Conservation (phyloP, 768 basidiomycete genomes). For the Dendrothele bispora region DNA sequence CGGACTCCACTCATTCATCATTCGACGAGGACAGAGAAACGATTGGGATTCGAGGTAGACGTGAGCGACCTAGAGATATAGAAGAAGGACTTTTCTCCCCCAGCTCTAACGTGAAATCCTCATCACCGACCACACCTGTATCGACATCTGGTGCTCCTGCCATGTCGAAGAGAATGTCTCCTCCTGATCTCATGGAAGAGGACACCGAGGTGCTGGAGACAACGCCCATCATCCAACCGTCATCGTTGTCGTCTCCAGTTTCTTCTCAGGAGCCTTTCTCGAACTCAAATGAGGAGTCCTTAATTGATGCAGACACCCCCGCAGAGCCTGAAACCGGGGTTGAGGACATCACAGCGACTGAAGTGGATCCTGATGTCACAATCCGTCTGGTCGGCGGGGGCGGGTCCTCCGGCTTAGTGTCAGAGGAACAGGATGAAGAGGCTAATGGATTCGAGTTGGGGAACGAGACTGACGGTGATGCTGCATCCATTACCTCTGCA, state of each 20-base stretch:
- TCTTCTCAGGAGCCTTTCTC: slow-evolving; percentile 2
- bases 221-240: slow-evolving; percentile 35
- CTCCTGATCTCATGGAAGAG: slow-evolving; percentile 48
- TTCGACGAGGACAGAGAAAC: slow-evolving; percentile 51
- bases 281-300: slow-evolving; percentile 4
- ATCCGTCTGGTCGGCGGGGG: slow-evolving; percentile 62
- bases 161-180: too few species aligned
- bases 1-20: slow-evolving; percentile 43
- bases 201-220: slow-evolving; percentile 35
- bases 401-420: slow-evolving; percentile 39
- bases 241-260: slow-evolving; percentile 9
- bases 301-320: not conserved
- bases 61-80: slow-evolving; percentile 28
- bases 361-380: slow-evolving; percentile 37
- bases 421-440: slow-evolving; percentile 19
- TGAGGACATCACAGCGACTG: slow-evolving; percentile 16
- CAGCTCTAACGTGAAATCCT: slow-evolving; percentile 16
- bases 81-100: slow-evolving; percentile 19
- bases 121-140: not conserved
- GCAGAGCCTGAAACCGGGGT: not conserved
- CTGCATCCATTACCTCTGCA: slow-evolving; percentile 35
- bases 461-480: slow-evolving; percentile 32
- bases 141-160: slow-evolving; percentile 4
- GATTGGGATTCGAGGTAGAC: slow-evolving; percentile 39
- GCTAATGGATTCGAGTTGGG: slow-evolving; percentile 28